Evolutionary conservation across 768 basidiomycete species (phyloP), one percentile per base, ranked within the genome.

Genomic region (Hericium coralloides): DNA sequence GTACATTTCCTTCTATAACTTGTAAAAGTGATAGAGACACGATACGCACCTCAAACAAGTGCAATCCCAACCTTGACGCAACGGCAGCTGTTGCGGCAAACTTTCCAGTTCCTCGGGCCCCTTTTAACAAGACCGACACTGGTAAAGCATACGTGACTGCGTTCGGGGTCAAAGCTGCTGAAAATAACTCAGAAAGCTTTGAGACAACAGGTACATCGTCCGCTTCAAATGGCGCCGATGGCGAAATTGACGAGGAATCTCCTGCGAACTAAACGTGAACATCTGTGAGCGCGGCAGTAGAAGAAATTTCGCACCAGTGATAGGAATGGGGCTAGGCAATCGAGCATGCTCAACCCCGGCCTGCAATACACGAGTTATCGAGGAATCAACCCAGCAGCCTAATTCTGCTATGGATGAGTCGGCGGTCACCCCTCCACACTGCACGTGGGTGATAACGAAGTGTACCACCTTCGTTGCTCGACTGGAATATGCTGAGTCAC

Each of bases 341-440:
- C 78, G 74, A 7, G 74, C 74, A 59, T 87, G 80, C 63, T 92
- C 91, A 7, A 90, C 64, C 0, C 95, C 94, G 0, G 83, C 77
- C 68, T 95, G 90, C 8, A 89, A 69, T 64, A 98, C 81, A 54
- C 83, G 82, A 18, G 95, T 95, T 7, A 77, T 66, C 1, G 75
- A 67, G 1, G 84, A 71, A 63, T 98, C 91, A 18, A 97, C 76
- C 79, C 89, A 89, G 64, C 88, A 95, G 0, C 95, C 95, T 17
- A 94, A 67, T 63, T 90, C 83, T 4, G 88, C 89, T 18, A 78
- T 68, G 0, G 78, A 76, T 2, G 78, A 78, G 15, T 82, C 80
- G 22, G 79, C 31, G 31, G 31, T 31, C 31, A 31, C 31, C 31
- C 31, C 31, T 31, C 31, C 31, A 31, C 31, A 31, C 31, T 31